Percentiles rank a stretch among this genome's conserved stretches.
Conservation (phyloP, 1,284 basidiomycete genomes). For the Cryptococcus jaspeensis region DNA sequence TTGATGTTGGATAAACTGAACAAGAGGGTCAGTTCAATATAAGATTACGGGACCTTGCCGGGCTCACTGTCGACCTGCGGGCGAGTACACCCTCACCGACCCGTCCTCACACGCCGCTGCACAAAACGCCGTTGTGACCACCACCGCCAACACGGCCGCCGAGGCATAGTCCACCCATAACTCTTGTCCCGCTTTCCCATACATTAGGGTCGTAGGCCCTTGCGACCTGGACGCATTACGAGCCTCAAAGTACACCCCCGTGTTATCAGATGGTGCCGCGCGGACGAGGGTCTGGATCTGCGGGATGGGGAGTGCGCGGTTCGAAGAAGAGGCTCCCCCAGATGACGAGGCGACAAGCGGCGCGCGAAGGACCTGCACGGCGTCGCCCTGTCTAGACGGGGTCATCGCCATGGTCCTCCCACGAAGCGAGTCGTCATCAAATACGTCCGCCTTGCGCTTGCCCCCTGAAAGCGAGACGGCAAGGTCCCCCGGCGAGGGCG, state of each 20-base stretch:
- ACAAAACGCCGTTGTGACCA: conserved; percentile 65
- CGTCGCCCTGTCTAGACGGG: conserved; percentile 9
- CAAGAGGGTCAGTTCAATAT: not conserved
- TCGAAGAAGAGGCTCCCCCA: conserved; percentile 2
- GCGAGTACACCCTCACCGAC: conserved; percentile 71
- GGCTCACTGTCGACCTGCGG: conserved; percentile 68
- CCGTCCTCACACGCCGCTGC: conserved; percentile 77
- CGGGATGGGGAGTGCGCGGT: conserved; percentile 15
- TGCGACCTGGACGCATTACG: conserved; percentile 67
- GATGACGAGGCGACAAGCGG: conserved; percentile 14
- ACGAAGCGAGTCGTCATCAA: not conserved
- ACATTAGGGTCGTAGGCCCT: conserved; percentile 52
- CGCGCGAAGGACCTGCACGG: conserved; percentile 38
- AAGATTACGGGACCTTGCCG: not conserved
- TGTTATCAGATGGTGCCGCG: conserved; percentile 12
- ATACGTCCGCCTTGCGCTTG: conserved; percentile 33
- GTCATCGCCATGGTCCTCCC: conserved; percentile 28
- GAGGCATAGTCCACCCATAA: conserved; percentile 87
- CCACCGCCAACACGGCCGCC: conserved; percentile 64
- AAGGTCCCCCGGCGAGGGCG: conserved; percentile 5
- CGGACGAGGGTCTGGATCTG: conserved; percentile 37
- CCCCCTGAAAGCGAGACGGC: conserved; percentile 11
- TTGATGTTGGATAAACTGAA: conserved; percentile 64
- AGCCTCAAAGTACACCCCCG: conserved; percentile 65
- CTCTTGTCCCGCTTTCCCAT: conserved; percentile 62